A percentile compares a stretch with the other conserved stretches of the same genome.
Evolutionary conservation across 129 eudicot species (phyloP).

Genomic region (Sambucus nigra): DNA sequence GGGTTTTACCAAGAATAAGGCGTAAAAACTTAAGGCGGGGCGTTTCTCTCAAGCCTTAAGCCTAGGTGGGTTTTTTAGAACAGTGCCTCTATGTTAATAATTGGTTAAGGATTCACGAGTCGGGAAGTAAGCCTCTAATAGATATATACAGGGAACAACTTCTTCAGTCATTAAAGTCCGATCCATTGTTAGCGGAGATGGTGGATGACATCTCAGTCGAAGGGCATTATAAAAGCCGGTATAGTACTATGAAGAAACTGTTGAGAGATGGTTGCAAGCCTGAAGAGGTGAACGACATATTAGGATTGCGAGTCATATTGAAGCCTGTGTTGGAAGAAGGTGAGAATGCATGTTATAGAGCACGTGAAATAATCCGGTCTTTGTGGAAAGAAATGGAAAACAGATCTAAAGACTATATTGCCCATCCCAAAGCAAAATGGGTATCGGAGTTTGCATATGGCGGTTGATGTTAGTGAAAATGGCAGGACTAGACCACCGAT

Average conservation of each 20-base stretch:
- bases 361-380: conserved; percentile 45
- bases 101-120: conserved; percentile 81
- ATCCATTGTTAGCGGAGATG: conserved; percentile 41
- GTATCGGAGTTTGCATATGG: conserved; percentile 89
- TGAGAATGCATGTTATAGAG: conserved; percentile 74
- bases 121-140: conserved; percentile 54
- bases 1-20: too few relatives aligned
- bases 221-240: conserved; percentile 88
- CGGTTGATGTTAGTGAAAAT: conserved; percentile 73
- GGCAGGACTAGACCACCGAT: conserved; percentile 50
- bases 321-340: conserved; percentile 35
- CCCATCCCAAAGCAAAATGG: conserved; percentile 80
- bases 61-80: background rate
- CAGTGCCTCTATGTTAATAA: conserved; percentile 58
- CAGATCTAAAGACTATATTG: conserved; percentile 79
- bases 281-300: conserved; percentile 83
- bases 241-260: conserved; percentile 96
- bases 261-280: conserved; percentile 88
- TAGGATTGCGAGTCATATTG: conserved; percentile 70
- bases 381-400: conserved; percentile 79
- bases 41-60: too few relatives aligned
- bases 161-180: conserved; percentile 43
- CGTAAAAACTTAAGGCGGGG: too few relatives aligned
- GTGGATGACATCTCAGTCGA: conserved; percentile 54
- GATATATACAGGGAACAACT: conserved; percentile 59